Conservation (phyloP, 192 early-diverging fungal genomes). For the Backusella psychrophila region DNA sequence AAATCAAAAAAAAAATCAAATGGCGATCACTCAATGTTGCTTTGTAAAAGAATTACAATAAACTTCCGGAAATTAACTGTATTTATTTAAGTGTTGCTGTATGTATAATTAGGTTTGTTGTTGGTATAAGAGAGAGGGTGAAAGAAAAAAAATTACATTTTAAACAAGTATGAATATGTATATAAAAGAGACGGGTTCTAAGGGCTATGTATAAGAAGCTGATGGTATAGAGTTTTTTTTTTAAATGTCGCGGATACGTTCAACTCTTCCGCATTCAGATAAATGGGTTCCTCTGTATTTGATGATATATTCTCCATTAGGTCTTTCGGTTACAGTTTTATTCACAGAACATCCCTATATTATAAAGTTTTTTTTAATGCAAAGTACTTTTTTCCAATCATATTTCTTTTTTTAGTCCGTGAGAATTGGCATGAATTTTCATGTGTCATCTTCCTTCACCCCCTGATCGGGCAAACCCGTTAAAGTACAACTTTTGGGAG, state of each 20-base stretch:
- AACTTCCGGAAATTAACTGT: not conserved
- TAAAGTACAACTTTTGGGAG: not conserved
- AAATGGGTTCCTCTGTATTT: constrained; percentile 56
- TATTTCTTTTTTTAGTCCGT: constrained; percentile 3
- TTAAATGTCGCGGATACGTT: constrained; percentile 24
- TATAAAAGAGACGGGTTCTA: not conserved
- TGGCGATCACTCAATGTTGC: not conserved
- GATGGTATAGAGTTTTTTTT: not conserved
- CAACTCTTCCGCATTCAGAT: constrained; percentile 46
- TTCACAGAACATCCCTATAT: constrained; percentile 43
- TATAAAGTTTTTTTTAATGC: not conserved
- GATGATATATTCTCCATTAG: constrained; percentile 50
- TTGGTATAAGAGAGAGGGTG: not conserved
- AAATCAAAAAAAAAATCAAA: constrained; percentile 1
- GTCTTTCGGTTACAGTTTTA: constrained; percentile 56
- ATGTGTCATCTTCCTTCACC: constrained; percentile 9
- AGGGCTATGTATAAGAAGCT: not conserved
- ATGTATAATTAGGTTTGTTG: not conserved
- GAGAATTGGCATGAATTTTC: constrained; percentile 22
- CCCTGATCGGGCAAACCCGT: constrained; percentile 16
- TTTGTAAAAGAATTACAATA: not conserved
- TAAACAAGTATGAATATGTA: not conserved
- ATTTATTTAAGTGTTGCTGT: not conserved
- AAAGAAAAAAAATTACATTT: not conserved
- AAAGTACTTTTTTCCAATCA: constrained; percentile 2